These are phyloP conservation scores for Alternaria infectoria DNA, from an alignment of 2,329 filamentous ascomycete genomes.

Conservation along the genomic window DNA sequence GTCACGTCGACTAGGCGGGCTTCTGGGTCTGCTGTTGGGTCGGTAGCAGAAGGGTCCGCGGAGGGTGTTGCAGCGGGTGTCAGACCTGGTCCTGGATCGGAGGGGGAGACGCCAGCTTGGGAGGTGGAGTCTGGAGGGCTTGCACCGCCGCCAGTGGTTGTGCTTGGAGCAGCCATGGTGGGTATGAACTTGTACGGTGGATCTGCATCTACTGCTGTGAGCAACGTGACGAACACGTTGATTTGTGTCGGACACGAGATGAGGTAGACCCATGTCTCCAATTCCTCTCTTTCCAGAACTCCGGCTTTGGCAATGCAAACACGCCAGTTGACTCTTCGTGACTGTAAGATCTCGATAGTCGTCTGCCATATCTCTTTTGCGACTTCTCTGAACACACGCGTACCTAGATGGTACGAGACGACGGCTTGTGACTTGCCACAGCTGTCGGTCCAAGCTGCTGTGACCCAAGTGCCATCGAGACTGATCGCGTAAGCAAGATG, in stretches of 20 bases:
- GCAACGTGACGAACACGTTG: conserved; percentile 57
- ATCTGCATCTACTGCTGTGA: conserved; percentile 69
- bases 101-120: conserved; percentile 41
- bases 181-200: conserved; percentile 70
- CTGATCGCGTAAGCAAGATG: conserved; percentile 81
- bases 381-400: conserved; percentile 68
- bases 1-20: conserved; percentile 73
- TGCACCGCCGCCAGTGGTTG: conserved; percentile 21
- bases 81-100: conserved; percentile 45
- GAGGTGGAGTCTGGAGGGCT: conserved; percentile 41
- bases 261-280: conserved; percentile 54
- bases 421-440: conserved; percentile 75
- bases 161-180: conserved; percentile 30
- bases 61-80: conserved; percentile 73
- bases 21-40: conserved; percentile 61
- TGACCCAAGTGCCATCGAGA: conserved; percentile 77
- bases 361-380: conserved; percentile 79
- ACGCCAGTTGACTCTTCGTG: conserved; percentile 76
- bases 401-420: conserved; percentile 73
- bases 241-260: conserved; percentile 46
- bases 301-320: conserved; percentile 76
- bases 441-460: conserved; percentile 81
- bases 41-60: conserved; percentile 54
- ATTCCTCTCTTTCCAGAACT: conserved; percentile 70
- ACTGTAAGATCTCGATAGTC: conserved; percentile 74